Percentiles rank a stretch among this genome's conserved stretches.
Evolutionary conservation across 1,284 basidiomycete genomes (phyloP).

Genomic region (Ganoderma leucocontextum): DNA sequence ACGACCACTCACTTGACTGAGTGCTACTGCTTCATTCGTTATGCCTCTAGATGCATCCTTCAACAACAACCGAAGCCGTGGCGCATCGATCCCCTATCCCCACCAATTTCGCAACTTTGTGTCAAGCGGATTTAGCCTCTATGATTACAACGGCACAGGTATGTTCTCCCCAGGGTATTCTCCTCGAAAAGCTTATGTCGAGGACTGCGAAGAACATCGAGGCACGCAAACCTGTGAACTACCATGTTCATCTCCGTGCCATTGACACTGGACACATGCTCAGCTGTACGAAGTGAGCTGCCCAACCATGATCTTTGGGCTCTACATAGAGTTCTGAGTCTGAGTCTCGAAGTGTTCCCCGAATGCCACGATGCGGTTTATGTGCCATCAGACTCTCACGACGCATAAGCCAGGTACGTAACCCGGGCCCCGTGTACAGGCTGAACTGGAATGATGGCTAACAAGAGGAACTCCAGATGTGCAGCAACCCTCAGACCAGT

Average conservation of each 20-base stretch:
- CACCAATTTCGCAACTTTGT: too few relatives aligned
- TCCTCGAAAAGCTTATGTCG: not conserved
- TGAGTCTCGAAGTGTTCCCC: not conserved
- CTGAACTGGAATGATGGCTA: not conserved
- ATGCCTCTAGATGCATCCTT: not conserved
- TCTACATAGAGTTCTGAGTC: not conserved
- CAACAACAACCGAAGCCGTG: too few relatives aligned
- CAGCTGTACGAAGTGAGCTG: not conserved
- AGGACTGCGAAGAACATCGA: not conserved
- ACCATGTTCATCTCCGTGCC: not conserved
- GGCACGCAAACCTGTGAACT: not conserved
- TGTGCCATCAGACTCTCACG: not conserved
- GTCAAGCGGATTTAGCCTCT: not conserved
- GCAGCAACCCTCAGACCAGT: conserved; percentile 1
- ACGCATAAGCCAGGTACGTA: conserved; percentile 2
- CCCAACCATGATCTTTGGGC: not conserved
- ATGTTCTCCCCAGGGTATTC: not conserved
- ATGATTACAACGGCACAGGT: not conserved
- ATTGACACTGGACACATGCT: not conserved
- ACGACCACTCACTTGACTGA: not conserved
- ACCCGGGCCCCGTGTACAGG: not conserved
- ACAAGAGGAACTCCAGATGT: not conserved
- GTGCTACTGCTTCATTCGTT: not conserved
- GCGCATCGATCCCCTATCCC: not conserved
- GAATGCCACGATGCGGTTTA: not conserved